Base-by-base conservation (phyloP, 2,329 filamentous ascomycete genomes). In the Ambrosiella beaveri region DNA sequence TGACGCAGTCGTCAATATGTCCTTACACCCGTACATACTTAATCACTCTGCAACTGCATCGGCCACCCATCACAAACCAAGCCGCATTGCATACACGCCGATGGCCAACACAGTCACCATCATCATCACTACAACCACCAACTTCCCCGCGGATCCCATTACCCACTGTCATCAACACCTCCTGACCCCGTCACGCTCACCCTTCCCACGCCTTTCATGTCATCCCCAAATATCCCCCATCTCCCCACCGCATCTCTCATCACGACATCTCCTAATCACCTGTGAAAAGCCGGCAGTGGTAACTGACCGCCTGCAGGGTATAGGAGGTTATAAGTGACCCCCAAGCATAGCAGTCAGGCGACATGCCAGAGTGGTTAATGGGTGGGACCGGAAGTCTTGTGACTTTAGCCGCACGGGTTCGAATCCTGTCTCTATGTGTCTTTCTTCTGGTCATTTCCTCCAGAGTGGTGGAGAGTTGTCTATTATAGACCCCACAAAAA, bases 361-460 rank as follows among this genome's bases (percentile, higher is more conserved):
- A 58, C 51, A 51, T 55, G 40, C 57, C 57, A 54, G 57, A 58
- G 57, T 58, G 57, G 57, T 58, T 58, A 58, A 58, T 54, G 57
- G 57, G 57, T 54, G 52, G 45, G 57, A 58, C 57, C 55, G 55
- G 57, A 58, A 58, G 55, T 58, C 57, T 54, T 45, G 55, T 58
- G 57, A 51, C 41, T 57, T 57, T 47, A 47, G 47, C 56, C 56
- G 47, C 56, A 57, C 47, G 53, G 56, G 56, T 57, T 57, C 57
- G 40, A 58, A 58, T 58, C 57, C 57, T 58, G 57, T 58, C 57
- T 51, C 55, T 58, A 51, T 58, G 51, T 51, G 17, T 0, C 12
- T 2, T 9, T 13, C 9, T 54, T 54, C 47, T 36, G 1, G 36
- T 47, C 52, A 4, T 36, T n/a, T 56, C n/a, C n/a, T n/a, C n/a